These are phyloP conservation scores for Pythium rishiriense DNA, from an alignment of 352 stramenopile genomes.

Conservation along the genomic window DNA sequence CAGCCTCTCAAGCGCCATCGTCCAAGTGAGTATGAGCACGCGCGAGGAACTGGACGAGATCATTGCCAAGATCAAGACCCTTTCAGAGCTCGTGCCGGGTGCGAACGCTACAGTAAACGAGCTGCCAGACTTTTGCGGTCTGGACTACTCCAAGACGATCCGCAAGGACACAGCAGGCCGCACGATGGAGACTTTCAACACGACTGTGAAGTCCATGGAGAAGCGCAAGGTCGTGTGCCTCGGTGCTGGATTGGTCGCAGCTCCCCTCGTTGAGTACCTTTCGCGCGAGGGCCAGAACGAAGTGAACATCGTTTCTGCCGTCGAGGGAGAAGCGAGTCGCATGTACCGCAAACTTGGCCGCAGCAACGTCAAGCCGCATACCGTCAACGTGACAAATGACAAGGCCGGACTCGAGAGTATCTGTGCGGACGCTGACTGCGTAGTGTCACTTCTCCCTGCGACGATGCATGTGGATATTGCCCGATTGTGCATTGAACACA, in stretches of 20 bases:
- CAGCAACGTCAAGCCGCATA: slow-evolving; percentile 67
- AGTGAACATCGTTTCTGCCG: slow-evolving; percentile 70
- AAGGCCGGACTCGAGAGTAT: slow-evolving; percentile 57
- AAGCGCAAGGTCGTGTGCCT: slow-evolving; percentile 88
- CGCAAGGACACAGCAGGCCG: slow-evolving; percentile 59
- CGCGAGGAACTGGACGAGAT: slow-evolving; percentile 81
- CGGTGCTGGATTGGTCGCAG: slow-evolving; percentile 80
- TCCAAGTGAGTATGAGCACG: slow-evolving; percentile 80
- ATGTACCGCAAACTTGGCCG: slow-evolving; percentile 72
- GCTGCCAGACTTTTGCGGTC: slow-evolving; percentile 74
- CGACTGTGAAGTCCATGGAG: slow-evolving; percentile 48
- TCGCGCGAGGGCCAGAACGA: slow-evolving; percentile 70
- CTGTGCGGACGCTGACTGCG: slow-evolving; percentile 85
- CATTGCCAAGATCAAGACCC: slow-evolving; percentile 80
- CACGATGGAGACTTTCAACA: slow-evolving; percentile 25
- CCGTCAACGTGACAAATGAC: slow-evolving; percentile 77
- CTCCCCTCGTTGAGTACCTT: slow-evolving; percentile 87
- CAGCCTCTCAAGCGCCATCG: slow-evolving; percentile 69
- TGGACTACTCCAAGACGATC: slow-evolving; percentile 74
- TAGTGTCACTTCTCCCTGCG: slow-evolving; percentile 93
- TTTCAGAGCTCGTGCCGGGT: slow-evolving; percentile 82
- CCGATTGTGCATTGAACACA: slow-evolving; percentile 83
- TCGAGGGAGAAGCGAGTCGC: slow-evolving; percentile 70
- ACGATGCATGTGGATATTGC: slow-evolving; percentile 93
- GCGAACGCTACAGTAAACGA: slow-evolving; percentile 87